Evolutionary conservation across 257 asterid species (phyloP).

Genomic region (Gentiana straminea): DNA sequence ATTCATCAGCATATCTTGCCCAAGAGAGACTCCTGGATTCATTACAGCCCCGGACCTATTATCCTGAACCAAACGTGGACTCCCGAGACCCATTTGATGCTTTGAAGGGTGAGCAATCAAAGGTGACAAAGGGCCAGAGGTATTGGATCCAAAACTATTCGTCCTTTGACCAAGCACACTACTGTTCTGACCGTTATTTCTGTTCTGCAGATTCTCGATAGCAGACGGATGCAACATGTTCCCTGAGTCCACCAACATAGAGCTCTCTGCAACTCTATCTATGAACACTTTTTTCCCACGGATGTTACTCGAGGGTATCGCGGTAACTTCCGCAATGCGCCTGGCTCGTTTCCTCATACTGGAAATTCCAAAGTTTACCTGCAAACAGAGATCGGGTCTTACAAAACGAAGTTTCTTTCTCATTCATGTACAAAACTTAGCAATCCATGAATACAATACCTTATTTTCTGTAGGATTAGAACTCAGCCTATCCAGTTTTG

Average conservation of each 20-base stretch:
- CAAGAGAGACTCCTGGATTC: constrained; percentile 58
- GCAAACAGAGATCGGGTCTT: constrained; percentile 15
- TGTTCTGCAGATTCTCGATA: constrained; percentile 42
- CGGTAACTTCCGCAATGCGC: constrained; percentile 52
- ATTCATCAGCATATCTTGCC: constrained; percentile 47
- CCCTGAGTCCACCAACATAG: constrained; percentile 51
- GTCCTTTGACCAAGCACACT: constrained; percentile 42
- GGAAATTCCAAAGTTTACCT: constrained; percentile 63
- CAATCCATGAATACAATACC: constrained; percentile 31
- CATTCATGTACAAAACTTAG: constrained; percentile 2
- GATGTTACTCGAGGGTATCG: constrained; percentile 36
- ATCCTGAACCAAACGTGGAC: constrained; percentile 73
- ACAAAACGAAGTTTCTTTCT: constrained; percentile 6
- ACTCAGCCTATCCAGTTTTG: constrained; percentile 57
- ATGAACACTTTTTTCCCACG: constrained; percentile 48
- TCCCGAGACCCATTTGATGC: constrained; percentile 44
- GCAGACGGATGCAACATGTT: constrained; percentile 43
- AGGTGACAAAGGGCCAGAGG: constrained; percentile 47
- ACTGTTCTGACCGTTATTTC: constrained; percentile 40
- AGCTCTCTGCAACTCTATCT: constrained; percentile 59
- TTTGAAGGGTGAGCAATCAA: constrained; percentile 45
- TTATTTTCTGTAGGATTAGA: constrained; percentile 35
- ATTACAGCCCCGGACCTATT: constrained; percentile 44
- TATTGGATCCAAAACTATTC: constrained; percentile 64
- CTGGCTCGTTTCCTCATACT: constrained; percentile 65